A percentile compares a stretch with the other conserved stretches of the same genome.
phyloP scores from a whole-genome alignment of 2,329 filamentous ascomycete genomes.

The Alternaria sp. region DNA sequence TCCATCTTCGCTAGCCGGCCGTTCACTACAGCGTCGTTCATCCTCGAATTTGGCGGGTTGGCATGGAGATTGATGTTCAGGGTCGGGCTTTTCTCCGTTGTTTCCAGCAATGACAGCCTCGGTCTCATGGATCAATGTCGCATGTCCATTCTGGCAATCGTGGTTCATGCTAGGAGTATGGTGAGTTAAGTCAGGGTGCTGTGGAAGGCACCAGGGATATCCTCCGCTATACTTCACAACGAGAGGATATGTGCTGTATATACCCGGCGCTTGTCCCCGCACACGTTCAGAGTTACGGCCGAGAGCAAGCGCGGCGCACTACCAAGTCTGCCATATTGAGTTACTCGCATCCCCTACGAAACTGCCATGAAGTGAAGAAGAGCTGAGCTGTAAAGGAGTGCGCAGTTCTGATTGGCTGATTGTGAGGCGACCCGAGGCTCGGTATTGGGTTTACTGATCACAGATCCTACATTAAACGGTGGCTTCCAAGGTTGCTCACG shows the following conservation, averaged over 20 bases:
- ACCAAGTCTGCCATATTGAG: not conserved
- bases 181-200: not conserved
- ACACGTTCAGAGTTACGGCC: not conserved
- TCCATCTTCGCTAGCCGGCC: not conserved
- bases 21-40: not conserved
- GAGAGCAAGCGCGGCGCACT: not conserved
- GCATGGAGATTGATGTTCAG: not conserved
- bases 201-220: not conserved
- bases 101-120: not conserved
- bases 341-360: not conserved
- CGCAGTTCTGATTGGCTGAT: not conserved
- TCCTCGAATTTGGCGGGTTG: not conserved
- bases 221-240: not conserved
- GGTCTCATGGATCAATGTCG: not conserved
- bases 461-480: not conserved
- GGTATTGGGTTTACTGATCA: conserved; percentile 7
- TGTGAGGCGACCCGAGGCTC: not conserved
- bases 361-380: not conserved
- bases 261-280: not conserved
- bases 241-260: not conserved
- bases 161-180: not conserved
- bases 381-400: not conserved
- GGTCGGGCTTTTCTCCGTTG: not conserved
- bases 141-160: not conserved
- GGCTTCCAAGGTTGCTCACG: not conserved